phyloP scores from a whole-genome alignment of 2,329 filamentous ascomycete genomes.

The Penicillium vulpinum region DNA sequence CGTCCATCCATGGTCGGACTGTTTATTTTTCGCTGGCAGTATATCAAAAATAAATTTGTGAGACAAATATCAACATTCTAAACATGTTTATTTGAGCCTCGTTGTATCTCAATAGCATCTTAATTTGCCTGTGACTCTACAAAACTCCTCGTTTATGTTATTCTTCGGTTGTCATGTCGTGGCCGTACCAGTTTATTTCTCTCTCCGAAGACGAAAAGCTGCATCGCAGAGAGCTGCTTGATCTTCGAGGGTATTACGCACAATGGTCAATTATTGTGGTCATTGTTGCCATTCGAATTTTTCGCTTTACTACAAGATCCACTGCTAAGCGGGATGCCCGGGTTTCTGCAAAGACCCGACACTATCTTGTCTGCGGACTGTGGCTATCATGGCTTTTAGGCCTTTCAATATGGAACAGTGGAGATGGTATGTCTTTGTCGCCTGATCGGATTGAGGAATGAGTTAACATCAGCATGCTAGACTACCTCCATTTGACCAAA shows the following conservation, averaged over 20 bases:
- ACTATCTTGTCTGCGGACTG: slow-evolving; percentile 49
- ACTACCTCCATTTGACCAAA: slow-evolving; percentile 65
- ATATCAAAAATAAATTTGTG: background rate
- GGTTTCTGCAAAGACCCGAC: slow-evolving; percentile 44
- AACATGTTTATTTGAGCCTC: background rate
- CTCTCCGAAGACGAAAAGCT: slow-evolving; percentile 52
- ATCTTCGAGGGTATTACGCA: slow-evolving; percentile 56
- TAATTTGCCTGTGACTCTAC: background rate
- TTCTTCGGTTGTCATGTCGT: slow-evolving; percentile 26
- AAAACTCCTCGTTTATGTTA: background rate
- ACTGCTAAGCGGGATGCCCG: slow-evolving; percentile 50
- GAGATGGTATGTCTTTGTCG: slow-evolving; percentile 49
- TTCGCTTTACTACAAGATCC: slow-evolving; percentile 9
- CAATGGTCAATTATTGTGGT: slow-evolving; percentile 55
- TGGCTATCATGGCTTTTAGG: slow-evolving; percentile 57
- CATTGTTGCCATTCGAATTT: slow-evolving; percentile 42
- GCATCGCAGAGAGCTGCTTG: slow-evolving; percentile 54
- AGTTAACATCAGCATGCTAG: slow-evolving; percentile 37
- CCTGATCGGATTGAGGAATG: background rate
- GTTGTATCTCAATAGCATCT: background rate
- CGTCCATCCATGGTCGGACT: background rate
- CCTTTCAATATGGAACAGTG: slow-evolving; percentile 53
- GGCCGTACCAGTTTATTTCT: slow-evolving; percentile 56
- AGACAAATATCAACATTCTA: background rate
- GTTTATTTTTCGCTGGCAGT: background rate